Evolutionary conservation across 139 green algal species (phyloP), one percentile per base, ranked within the genome.

Genomic region (Yamagishiella unicocca): DNA sequence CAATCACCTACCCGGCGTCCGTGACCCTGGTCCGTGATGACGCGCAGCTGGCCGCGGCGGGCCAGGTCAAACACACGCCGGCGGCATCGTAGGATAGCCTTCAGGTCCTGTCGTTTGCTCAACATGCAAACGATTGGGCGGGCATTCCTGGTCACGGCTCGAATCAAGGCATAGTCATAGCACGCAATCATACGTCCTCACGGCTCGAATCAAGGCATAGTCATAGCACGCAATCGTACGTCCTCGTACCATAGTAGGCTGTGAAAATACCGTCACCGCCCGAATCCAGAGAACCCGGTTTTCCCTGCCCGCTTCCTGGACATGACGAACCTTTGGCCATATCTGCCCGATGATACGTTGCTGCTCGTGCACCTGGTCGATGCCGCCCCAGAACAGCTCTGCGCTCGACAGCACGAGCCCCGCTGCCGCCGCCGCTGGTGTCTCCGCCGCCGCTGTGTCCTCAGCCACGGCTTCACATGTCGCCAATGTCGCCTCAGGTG

Each of bases 311-410:
- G n/a, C n/a, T n/a, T n/a, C n/a, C n/a, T n/a, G n/a, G n/a, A n/a
- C n/a, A n/a, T n/a, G 43, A 73, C 66, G 2, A 24, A 88, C 54
- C 61, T 83, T 91, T 0, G 94, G 92, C 94, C 94, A 96, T 33
- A 96, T 92, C 38, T 93, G 27, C 4, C 93, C 92, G 4, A 92
- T 88, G 2, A 96, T 33, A 6, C 72, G 89, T 55, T 72, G 82
- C 40, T 87, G 74, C 1, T 74, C 90, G 66, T 87, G 68, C 24
- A 89, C 4, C 46, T 74, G 58, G 0, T 87, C 79, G n/a, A 74
- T 7, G 38, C 90, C 87, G 14, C 83, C 45, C 93, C 93, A 95
- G 12, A 96, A 94, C 45, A 95, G 72, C 79, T 94, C 68, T 50
- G 37, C 70, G 31, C 42, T 77, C 2, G 81, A 45, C 1, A 66